Conservation (phyloP, 257 asterid species). For the Solanum dulcamara region DNA sequence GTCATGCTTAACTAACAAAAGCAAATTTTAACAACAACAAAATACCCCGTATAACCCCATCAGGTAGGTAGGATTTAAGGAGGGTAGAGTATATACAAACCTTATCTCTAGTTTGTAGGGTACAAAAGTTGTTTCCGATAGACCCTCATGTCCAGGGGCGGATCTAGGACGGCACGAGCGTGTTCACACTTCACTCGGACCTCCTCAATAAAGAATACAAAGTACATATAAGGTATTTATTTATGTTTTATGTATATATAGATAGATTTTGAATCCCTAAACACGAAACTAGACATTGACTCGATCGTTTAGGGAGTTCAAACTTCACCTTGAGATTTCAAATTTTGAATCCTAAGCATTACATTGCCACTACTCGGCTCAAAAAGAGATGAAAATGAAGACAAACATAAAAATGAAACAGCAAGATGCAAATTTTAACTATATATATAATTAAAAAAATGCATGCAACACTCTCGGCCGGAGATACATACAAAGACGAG, state of each 20-base stretch:
- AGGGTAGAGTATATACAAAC: background rate
- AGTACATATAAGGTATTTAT: background rate
- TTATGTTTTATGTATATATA: background rate
- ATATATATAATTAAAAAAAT: background rate
- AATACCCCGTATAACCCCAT: background rate
- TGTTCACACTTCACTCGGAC: background rate
- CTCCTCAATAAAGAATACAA: background rate
- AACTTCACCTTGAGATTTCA: background rate
- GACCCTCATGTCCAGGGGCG: background rate
- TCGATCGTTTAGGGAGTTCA: background rate
- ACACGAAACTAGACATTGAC: background rate
- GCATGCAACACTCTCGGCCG: background rate
- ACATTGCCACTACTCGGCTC: background rate
- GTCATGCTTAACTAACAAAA: background rate
- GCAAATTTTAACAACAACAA: background rate
- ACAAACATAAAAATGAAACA: background rate
- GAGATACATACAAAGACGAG: background rate
- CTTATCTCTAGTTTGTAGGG: background rate
- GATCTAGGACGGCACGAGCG: background rate
- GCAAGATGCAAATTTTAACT: background rate
- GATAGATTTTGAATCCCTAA: background rate
- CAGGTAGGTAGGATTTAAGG: background rate
- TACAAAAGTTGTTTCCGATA: background rate
- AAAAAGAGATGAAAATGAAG: background rate
- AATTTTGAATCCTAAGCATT: background rate